phyloP scores from a whole-genome alignment of 2,329 filamentous ascomycete genomes.

The Fusarium sp. region DNA sequence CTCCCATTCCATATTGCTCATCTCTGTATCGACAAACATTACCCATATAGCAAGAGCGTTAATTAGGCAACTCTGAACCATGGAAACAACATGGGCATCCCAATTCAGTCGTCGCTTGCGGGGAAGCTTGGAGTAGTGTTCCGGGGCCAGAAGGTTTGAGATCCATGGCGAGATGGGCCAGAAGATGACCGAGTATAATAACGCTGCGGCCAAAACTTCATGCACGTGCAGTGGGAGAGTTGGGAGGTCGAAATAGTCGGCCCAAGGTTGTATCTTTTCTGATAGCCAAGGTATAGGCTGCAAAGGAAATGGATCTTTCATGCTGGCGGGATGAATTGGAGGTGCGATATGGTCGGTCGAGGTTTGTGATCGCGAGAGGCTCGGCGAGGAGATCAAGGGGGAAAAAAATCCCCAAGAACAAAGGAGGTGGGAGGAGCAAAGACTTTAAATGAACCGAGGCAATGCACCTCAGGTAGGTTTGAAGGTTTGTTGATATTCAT shows the following conservation, averaged over 20 bases:
- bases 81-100: slow-evolving; percentile 88
- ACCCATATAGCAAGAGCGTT: slow-evolving; percentile 80
- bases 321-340: slow-evolving; percentile 52
- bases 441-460: slow-evolving; percentile 9
- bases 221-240: slow-evolving; percentile 82
- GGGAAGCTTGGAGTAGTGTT: slow-evolving; percentile 72
- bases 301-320: slow-evolving; percentile 81
- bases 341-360: neutral
- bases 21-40: slow-evolving; percentile 76
- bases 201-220: slow-evolving; percentile 75
- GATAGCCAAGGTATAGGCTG: slow-evolving; percentile 69
- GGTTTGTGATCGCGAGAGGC: neutral
- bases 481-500: neutral
- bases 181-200: slow-evolving; percentile 77
- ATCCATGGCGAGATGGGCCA: slow-evolving; percentile 74
- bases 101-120: slow-evolving; percentile 78
- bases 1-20: slow-evolving; percentile 73
- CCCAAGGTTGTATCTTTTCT: slow-evolving; percentile 71
- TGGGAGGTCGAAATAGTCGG: slow-evolving; percentile 70
- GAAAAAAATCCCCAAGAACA: neutral
- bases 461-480: slow-evolving; percentile 6
- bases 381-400: neutral
- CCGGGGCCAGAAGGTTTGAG: slow-evolving; percentile 71
- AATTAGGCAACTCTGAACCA: slow-evolving; percentile 81
- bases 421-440: neutral